phyloP scores from a whole-genome alignment of 495 filamentous ascomycete species.

The Aspergillus mulundensis region DNA sequence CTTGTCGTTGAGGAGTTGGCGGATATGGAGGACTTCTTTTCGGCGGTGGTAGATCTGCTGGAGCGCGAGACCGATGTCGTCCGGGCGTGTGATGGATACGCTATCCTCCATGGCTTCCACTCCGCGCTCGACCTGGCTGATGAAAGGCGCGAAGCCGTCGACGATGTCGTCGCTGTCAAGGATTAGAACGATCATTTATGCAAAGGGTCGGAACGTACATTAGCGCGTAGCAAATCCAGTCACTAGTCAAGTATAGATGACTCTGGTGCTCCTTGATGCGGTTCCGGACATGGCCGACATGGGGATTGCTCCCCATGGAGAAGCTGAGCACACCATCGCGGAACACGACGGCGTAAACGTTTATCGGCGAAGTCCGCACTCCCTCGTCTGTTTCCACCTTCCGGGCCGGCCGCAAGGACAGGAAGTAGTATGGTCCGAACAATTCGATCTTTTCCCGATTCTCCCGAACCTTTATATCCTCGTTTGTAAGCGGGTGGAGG shows the following conservation, averaged over 20 bases:
- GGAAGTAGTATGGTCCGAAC: constrained; percentile 88
- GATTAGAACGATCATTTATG: not conserved
- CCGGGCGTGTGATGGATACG: constrained; percentile 74
- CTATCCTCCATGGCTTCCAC: constrained; percentile 85
- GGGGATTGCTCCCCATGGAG: constrained; percentile 70
- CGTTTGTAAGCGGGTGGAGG: constrained; percentile 83
- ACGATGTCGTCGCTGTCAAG: constrained; percentile 79
- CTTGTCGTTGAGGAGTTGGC: constrained; percentile 85
- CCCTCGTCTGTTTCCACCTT: constrained; percentile 64
- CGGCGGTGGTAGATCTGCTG: constrained; percentile 79
- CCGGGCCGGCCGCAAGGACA: constrained; percentile 80
- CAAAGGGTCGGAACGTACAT: constrained; percentile 52
- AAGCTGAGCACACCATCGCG: constrained; percentile 84
- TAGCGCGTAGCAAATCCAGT: constrained; percentile 96
- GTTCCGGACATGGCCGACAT: constrained; percentile 75
- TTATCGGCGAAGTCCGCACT: constrained; percentile 68
- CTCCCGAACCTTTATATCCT: constrained; percentile 90
- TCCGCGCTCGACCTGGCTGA: constrained; percentile 69
- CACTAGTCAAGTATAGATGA: constrained; percentile 77
- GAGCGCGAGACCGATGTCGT: constrained; percentile 74
- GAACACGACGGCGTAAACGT: constrained; percentile 89
- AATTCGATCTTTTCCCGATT: constrained; percentile 91
- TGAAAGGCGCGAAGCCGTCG: constrained; percentile 81
- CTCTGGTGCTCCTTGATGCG: constrained; percentile 82
- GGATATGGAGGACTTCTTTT: constrained; percentile 81